These are phyloP conservation scores for Chaetomium strumarium DNA, from an alignment of 2,329 filamentous ascomycete genomes.

Conservation along the genomic window DNA sequence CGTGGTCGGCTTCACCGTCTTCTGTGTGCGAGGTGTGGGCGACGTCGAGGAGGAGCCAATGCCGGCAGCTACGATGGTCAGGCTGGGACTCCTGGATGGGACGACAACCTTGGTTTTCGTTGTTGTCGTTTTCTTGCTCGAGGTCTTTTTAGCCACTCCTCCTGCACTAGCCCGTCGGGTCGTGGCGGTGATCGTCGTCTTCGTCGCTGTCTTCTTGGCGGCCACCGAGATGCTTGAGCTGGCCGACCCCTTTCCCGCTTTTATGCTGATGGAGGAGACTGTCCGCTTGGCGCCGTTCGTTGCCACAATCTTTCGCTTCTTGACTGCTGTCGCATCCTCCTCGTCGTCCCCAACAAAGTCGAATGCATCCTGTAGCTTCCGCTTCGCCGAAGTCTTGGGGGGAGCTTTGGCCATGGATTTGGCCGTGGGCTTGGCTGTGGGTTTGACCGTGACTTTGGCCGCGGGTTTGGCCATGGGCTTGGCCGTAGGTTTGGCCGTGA, in stretches of 20 bases:
- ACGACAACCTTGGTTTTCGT: constrained; percentile 7
- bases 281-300: constrained; percentile 32
- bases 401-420: constrained; percentile 26
- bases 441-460: not conserved
- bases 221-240: constrained; percentile 37
- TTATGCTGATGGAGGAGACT: constrained; percentile 29
- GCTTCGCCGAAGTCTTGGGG: constrained; percentile 39
- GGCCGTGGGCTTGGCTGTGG: constrained; percentile 21
- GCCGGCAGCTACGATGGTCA: constrained; percentile 22
- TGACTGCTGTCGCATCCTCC: constrained; percentile 27
- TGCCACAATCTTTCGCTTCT: constrained; percentile 44
- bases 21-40: not conserved
- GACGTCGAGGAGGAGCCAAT: not conserved
- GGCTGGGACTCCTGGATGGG: constrained; percentile 17
- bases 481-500: not conserved
- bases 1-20: not conserved
- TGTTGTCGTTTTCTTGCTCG: not conserved
- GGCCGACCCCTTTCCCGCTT: constrained; percentile 32
- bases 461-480: constrained; percentile 35
- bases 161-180: not conserved
- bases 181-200: not conserved
- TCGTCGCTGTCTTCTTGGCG: constrained; percentile 23
- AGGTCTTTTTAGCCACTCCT: not conserved
- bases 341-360: constrained; percentile 36
- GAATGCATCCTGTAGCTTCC: constrained; percentile 50